These are phyloP conservation scores for Hawksworthiomyces lignivorus DNA, from an alignment of 2,329 filamentous ascomycete genomes.

Conservation along the genomic window DNA sequence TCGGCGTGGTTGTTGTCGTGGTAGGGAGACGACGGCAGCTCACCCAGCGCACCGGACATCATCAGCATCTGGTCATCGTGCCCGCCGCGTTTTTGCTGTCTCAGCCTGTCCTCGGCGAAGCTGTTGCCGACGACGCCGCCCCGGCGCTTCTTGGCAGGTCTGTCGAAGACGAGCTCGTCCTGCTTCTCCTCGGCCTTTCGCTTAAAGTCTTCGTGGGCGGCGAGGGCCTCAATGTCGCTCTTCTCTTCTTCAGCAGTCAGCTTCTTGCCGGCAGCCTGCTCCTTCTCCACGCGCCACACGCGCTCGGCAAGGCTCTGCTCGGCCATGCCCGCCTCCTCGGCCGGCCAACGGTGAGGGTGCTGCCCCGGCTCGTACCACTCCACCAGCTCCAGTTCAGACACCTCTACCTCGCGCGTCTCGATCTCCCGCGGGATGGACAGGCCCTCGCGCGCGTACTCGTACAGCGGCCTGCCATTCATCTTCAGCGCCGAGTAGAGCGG, in stretches of 20 bases:
- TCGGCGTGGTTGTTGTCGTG: conserved; percentile 5
- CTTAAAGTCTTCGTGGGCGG: conserved; percentile 50
- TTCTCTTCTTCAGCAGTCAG: conserved; percentile 45
- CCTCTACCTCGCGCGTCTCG: conserved; percentile 69
- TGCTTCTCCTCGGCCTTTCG: conserved; percentile 50
- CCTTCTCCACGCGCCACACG: conserved; percentile 54
- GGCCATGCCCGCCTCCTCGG: conserved; percentile 64
- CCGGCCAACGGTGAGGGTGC: conserved; percentile 73
- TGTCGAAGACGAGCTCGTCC: conserved; percentile 48
- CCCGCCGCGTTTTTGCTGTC: conserved; percentile 17
- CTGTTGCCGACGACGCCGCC: background rate
- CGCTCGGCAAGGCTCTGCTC: conserved; percentile 73
- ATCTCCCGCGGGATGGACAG: conserved; percentile 81
- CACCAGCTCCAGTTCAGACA: conserved; percentile 67
- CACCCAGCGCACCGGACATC: conserved; percentile 52
- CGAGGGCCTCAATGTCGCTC: conserved; percentile 46
- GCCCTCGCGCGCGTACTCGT: conserved; percentile 91
- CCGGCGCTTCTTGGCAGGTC: conserved; percentile 31
- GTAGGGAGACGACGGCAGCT: conserved; percentile 35
- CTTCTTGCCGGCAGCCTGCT: conserved; percentile 41
- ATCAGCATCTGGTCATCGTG: conserved; percentile 27
- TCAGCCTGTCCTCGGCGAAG: conserved; percentile 6
- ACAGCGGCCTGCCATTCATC: conserved; percentile 87
- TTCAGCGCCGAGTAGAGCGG: conserved; percentile 90
- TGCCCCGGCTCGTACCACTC: conserved; percentile 79